phyloP scores from a whole-genome alignment of 1,284 basidiomycete species.

The Sporisorium reilianum region DNA sequence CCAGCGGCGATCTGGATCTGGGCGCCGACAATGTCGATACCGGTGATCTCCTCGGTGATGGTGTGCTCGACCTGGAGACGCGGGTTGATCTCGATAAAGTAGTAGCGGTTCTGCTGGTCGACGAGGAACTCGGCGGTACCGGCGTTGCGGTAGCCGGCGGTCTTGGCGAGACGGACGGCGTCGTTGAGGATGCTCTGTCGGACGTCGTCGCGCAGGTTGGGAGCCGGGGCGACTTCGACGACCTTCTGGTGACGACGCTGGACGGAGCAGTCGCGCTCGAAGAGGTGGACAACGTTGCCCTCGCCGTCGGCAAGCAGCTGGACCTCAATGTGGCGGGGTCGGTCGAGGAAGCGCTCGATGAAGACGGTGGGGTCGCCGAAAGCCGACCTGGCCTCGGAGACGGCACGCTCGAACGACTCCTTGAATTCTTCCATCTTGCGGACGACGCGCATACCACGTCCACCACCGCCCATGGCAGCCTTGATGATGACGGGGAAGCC shows the following conservation, averaged over 20 bases:
- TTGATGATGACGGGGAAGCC: slow-evolving; percentile 99
- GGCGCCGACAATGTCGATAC: slow-evolving; percentile 96
- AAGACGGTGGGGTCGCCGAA: slow-evolving; percentile 98
- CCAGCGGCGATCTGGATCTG: slow-evolving; percentile 97
- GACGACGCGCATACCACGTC: slow-evolving; percentile 79
- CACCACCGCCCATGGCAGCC: slow-evolving; percentile 97
- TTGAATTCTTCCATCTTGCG: slow-evolving; percentile 92
- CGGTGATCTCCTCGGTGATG: slow-evolving; percentile 99
- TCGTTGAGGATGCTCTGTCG: slow-evolving; percentile 97
- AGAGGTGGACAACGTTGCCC: slow-evolving; percentile 98
- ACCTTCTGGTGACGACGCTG: slow-evolving; percentile 99
- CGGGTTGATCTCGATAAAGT: slow-evolving; percentile 98
- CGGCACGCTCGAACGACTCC: slow-evolving; percentile 89
- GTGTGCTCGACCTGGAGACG: slow-evolving; percentile 97
- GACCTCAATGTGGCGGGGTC: slow-evolving; percentile 98
- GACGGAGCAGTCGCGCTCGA: slow-evolving; percentile 99
- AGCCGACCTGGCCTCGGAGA: slow-evolving; percentile 92
- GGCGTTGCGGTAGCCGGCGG: slow-evolving; percentile 98
- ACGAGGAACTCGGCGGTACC: slow-evolving; percentile 99
- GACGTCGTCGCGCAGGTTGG: slow-evolving; percentile 89
- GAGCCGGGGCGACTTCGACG: slow-evolving; percentile 97
- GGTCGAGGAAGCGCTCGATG: slow-evolving; percentile 99
- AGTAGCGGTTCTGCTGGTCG: slow-evolving; percentile 91
- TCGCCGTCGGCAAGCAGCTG: slow-evolving; percentile 99
- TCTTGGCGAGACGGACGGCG: slow-evolving; percentile 94